Conservation (phyloP, 208 protist genomes). For the Leishmania martiniquensis region DNA sequence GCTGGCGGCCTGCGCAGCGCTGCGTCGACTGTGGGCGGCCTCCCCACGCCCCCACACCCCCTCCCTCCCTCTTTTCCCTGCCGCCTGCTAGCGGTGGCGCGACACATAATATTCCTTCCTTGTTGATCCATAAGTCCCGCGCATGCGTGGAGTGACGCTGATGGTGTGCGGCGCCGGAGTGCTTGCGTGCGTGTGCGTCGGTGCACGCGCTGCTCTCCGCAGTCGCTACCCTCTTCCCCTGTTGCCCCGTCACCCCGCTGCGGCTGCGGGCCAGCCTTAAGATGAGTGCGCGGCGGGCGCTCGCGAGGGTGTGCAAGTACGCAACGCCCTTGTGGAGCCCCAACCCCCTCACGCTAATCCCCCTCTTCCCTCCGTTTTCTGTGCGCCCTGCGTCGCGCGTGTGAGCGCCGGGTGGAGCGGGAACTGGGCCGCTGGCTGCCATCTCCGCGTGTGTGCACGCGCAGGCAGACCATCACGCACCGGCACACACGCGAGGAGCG, state of each 20-base stretch:
- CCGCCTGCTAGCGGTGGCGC: background rate
- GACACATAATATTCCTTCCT: background rate
- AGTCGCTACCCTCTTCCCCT: background rate
- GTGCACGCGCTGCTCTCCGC: background rate
- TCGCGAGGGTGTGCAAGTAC: background rate
- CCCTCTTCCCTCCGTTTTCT: background rate
- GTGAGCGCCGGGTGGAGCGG: background rate
- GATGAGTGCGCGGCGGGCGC: background rate
- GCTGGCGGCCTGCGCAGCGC: background rate
- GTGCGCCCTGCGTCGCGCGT: background rate
- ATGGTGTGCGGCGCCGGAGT: background rate
- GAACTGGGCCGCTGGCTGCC: background rate
- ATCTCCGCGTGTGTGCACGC: background rate
- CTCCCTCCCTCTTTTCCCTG: background rate
- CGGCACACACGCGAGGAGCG: background rate
- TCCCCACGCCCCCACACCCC: background rate
- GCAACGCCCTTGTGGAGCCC: background rate
- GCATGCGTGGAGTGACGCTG: constrained; percentile 1
- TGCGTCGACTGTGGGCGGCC: background rate
- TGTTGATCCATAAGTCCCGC: background rate
- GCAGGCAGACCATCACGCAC: background rate
- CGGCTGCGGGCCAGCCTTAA: background rate
- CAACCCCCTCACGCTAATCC: background rate
- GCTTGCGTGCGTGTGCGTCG: background rate
- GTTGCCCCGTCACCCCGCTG: background rate